phyloP scores from a whole-genome alignment of 257 asterid genomes.

The Cordia subcordata region DNA sequence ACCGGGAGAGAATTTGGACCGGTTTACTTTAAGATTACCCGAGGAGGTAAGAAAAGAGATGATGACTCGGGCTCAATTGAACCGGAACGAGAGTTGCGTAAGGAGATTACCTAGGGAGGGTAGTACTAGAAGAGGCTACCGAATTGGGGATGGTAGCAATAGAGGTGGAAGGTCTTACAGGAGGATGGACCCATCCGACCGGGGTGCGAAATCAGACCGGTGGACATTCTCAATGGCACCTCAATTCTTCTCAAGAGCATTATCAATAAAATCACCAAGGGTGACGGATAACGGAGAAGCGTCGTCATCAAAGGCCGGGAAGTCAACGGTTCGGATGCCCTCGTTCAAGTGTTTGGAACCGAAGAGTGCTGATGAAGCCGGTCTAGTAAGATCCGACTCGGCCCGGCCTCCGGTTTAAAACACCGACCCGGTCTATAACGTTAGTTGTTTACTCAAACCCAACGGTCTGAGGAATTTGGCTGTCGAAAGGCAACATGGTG shows the following conservation, averaged over 20 bases:
- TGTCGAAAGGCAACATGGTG: not conserved
- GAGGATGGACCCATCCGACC: conserved; percentile 40
- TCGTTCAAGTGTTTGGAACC: conserved; percentile 76
- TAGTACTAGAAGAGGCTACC: conserved; percentile 41
- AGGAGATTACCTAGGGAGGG: conserved; percentile 30
- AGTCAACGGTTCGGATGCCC: conserved; percentile 37
- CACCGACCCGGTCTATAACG: not conserved
- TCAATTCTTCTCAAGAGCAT: conserved; percentile 41
- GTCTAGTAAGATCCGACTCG: conserved; percentile 22
- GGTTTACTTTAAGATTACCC: conserved; percentile 70
- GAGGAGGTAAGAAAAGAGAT: conserved; percentile 59
- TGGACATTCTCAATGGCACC: conserved; percentile 35
- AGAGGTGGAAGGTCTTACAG: conserved; percentile 30
- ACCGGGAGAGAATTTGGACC: conserved; percentile 63
- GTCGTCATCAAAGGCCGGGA: conserved; percentile 29
- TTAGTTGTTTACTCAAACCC: not conserved
- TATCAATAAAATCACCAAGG: conserved; percentile 51
- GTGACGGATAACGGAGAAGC: conserved; percentile 44
- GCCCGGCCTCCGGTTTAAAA: conserved; percentile 40
- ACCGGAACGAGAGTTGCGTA: conserved; percentile 45
- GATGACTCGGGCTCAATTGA: conserved; percentile 55
- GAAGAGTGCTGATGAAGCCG: conserved; percentile 45
- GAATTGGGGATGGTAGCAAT: conserved; percentile 53
- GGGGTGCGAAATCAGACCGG: conserved; percentile 49
- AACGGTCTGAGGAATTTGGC: not conserved